Evolutionary conservation across 345 rosid species (phyloP).

Genomic region (Durio zibethinus): DNA sequence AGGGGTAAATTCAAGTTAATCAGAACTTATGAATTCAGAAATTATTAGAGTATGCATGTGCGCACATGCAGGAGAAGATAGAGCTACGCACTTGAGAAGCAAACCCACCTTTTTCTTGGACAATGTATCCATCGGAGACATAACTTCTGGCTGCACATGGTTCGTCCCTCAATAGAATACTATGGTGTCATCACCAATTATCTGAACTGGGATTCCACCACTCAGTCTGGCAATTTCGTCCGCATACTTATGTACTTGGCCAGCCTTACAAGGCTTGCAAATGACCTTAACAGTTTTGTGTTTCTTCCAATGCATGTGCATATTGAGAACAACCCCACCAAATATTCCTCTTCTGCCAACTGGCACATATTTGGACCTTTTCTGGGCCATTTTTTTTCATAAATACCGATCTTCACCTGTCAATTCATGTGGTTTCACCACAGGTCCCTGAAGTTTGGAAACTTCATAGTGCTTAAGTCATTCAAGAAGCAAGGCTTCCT

Average conservation of each 20-base stretch:
- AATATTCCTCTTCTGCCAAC: slow-evolving; percentile 86
- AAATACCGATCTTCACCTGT: slow-evolving; percentile 83
- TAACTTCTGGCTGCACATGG: slow-evolving; percentile 84
- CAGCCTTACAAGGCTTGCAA: slow-evolving; percentile 77
- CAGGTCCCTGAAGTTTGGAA: slow-evolving; percentile 76
- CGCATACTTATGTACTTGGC: slow-evolving; percentile 59
- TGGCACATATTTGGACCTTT: slow-evolving; percentile 77
- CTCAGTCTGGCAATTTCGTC: slow-evolving; percentile 79
- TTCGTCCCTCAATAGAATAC: slow-evolving; percentile 78
- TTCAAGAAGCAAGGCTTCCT: slow-evolving; percentile 76
- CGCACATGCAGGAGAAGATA: not conserved
- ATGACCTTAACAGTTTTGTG: slow-evolving; percentile 95
- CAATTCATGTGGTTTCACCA: slow-evolving; percentile 64
- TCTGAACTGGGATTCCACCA: slow-evolving; percentile 80
- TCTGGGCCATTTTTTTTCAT: slow-evolving; percentile 87
- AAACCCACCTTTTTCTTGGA: slow-evolving; percentile 69
- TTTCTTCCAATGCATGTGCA: slow-evolving; percentile 95
- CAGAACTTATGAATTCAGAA: not conserved
- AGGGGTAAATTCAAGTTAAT: not conserved
- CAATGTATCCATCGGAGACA: slow-evolving; percentile 85
- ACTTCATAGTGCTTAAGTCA: slow-evolving; percentile 85
- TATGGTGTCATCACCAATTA: slow-evolving; percentile 70
- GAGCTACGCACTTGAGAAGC: not conserved
- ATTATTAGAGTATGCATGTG: not conserved
- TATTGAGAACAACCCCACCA: slow-evolving; percentile 90